Base-by-base conservation (phyloP, 2,329 filamentous ascomycete species). In the Phoma sp. region DNA sequence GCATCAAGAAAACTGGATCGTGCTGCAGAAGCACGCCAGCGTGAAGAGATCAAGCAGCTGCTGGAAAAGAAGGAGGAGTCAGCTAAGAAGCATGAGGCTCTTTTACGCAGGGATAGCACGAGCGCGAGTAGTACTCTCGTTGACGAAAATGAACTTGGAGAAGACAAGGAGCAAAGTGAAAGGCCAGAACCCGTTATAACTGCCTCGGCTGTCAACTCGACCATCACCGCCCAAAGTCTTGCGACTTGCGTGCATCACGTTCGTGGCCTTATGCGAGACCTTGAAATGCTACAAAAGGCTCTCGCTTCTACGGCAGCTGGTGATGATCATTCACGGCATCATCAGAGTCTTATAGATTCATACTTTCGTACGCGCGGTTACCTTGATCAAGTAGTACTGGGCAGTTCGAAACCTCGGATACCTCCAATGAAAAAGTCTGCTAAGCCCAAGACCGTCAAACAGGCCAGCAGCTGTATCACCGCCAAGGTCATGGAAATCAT, bases 301-400 rank as follows among this genome's bases (percentile, higher is more conserved):
- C 73, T 80, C 42, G 65, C 69, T 23, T 69, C 74, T 53, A 72
- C 77, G 46, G 72, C 74, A 23, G 65, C 74, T 34, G 77, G 77
- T 5, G 67, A 76, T 25, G 74, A 69, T 33, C 52, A 65, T 32
- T 62, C 66, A 1, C 57, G 62, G 32, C 59, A 68, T 40, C 66
- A 70, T 11, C 65, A 72, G 42, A 61, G 37, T 30, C 56, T 66
- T 15, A 33, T 72, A 15, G 66, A 59, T 10, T 66, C 67, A n/a
- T 72, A 70, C 36, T 65, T 68, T 10, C 42, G 23, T 2, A 52
- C 60, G 25, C 56, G 63, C 21, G 45, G 51, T 15, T 53, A 60
- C 32, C 54, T 66, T 15, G 63, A 65, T 29, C 47, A 39, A n/a
- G 53, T 62, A 4, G 38, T 66, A 1, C 36, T 61, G 23, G 57